Evolutionary conservation across 2,329 filamentous ascomycete genomes (phyloP).

Genomic region (Nigrospora osmanthi): DNA sequence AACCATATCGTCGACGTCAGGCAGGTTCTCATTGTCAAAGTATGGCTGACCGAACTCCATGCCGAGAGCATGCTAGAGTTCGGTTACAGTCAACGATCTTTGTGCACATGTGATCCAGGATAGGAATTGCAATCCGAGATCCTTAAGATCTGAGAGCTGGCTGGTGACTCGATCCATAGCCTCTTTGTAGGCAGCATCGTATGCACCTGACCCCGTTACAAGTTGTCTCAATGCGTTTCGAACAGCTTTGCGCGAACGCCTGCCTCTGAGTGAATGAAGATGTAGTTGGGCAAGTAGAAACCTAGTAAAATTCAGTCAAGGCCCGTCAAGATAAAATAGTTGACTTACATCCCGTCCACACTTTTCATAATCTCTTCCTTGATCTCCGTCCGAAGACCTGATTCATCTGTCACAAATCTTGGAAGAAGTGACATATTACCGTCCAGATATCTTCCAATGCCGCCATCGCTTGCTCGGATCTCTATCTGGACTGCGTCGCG

Average conservation of each 20-base stretch:
- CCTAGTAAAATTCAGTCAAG: constrained; percentile 14
- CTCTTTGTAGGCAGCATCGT: constrained; percentile 29
- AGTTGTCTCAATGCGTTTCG: constrained; percentile 20
- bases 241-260: constrained; percentile 23
- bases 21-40: constrained; percentile 26
- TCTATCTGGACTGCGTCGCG: constrained; percentile 3
- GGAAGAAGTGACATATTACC: constrained; percentile 11
- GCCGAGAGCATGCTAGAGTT: constrained; percentile 35
- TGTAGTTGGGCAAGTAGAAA: constrained; percentile 31
- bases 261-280: constrained; percentile 22
- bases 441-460: not conserved
- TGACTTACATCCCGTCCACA: constrained; percentile 24
- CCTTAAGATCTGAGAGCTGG: constrained; percentile 20
- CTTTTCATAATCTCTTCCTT: constrained; percentile 11
- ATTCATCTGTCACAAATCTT: constrained; percentile 6
- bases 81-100: constrained; percentile 20
- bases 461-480: no score
- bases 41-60: constrained; percentile 16
- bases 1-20: constrained; percentile 22
- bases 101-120: constrained; percentile 31
- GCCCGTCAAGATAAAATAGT: not conserved
- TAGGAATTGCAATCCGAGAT: constrained; percentile 28
- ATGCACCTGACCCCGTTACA: constrained; percentile 17
- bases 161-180: constrained; percentile 33
- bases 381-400: constrained; percentile 13